Evolutionary conservation across 768 basidiomycete species (phyloP), one percentile per base, ranked within the genome.

Genomic region (Boletellus ananas): DNA sequence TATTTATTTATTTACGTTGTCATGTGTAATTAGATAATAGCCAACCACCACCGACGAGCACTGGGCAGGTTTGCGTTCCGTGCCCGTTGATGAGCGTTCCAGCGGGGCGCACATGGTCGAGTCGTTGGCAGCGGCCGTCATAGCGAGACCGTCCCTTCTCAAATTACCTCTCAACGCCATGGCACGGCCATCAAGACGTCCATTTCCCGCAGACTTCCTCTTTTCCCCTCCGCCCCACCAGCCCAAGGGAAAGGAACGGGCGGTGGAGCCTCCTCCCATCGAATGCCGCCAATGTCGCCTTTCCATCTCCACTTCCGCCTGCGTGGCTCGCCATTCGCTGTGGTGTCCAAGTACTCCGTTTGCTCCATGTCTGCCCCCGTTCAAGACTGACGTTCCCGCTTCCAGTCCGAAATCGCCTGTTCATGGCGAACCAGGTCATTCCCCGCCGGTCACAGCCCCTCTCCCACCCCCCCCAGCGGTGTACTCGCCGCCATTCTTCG

Each of bases 211-310:
- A 10, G 76, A 80, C 57, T 82, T 83, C 57, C 81, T 83, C 63
- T 83, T 81, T 57, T 78, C 74, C 3, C 83, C 84, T 10, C 67
- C 68, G 27, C 76, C 81, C 9, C 70, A 77, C 49, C 71, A 70
- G 47, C 67, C 62, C 45, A 84, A 80, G 59, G 80, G 79, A 29
- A 84, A 84, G 65, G 77, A 73, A 58, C 77, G 70, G 58, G 74
- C 70, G 18, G 52, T 59, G 41, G 61, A 67, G 38, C 54, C 60
- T 33, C 50, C 58, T 33, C 54, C 62, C 43, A 40, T 61, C 43
- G 65, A 67, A 29, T 69, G 65, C 43, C 63, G 54, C 16, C 61
- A 70, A 42, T 71, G 68, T 41, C 44, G 31, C 34, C 37, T 36
- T 47, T 41, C 57, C n/a, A 49, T 29, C 59, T 66, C 73, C 49